Conservation (phyloP, 805 yeast genomes). For the Metschnikowia shivogae region DNA sequence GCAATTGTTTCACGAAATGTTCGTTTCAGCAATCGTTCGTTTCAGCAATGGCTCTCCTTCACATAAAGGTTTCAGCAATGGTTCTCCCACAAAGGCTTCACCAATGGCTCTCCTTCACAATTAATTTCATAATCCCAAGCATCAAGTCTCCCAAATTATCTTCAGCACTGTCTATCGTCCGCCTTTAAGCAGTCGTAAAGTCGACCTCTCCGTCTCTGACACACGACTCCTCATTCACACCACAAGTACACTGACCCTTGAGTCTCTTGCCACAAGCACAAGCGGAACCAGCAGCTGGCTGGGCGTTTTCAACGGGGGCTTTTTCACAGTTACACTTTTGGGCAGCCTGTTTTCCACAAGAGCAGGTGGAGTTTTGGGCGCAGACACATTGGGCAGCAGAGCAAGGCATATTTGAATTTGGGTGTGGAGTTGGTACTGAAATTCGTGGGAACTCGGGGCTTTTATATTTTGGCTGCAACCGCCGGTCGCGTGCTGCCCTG, state of each 20-base stretch:
- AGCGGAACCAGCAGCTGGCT: conserved; percentile 39
- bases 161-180: no score
- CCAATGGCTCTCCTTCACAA: no score
- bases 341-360: conserved; percentile 60
- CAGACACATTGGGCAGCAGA: conserved; percentile 50
- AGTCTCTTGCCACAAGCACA: conserved; percentile 60
- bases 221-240: conserved; percentile 37
- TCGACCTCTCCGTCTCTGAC: conserved; percentile 57
- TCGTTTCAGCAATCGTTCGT: no score
- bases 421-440: background rate
- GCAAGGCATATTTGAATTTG: conserved; percentile 13
- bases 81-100: no score
- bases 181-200: conserved; percentile 34
- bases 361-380: conserved; percentile 59
- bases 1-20: no score
- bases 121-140: no score
- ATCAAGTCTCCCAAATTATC: no score
- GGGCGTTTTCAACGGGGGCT: conserved; percentile 48
- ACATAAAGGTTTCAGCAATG: no score
- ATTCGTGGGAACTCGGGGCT: background rate
- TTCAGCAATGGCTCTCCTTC: no score
- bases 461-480: conserved; percentile 3
- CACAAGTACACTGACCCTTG: conserved; percentile 54
- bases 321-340: conserved; percentile 52
- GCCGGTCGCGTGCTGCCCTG: background rate